Evolutionary conservation across 495 filamentous ascomycete species (phyloP).

Genomic region (Penicillium silybi): DNA sequence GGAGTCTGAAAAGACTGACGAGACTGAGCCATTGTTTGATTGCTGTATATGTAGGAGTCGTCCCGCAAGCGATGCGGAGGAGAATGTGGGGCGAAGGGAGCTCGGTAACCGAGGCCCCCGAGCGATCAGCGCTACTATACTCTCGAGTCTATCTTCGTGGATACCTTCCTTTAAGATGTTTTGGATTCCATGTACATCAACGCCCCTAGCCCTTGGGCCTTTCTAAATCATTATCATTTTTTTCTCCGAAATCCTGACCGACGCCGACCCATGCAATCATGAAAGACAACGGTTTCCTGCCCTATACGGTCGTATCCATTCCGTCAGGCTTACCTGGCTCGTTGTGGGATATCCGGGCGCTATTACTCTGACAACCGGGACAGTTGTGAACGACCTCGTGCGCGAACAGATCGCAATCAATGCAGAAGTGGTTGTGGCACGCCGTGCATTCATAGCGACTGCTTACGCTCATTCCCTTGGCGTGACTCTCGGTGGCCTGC

Average conservation of each 20-base stretch:
- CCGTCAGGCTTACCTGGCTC: conserved; percentile 7
- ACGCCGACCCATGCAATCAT: conserved; percentile 21
- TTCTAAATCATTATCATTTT: neutral
- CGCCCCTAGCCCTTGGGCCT: neutral
- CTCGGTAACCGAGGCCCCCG: conserved; percentile 5
- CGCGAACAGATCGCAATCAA: conserved; percentile 93
- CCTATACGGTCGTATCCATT: conserved; percentile 34
- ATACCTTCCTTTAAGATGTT: neutral
- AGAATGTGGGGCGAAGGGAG: conserved; percentile 4
- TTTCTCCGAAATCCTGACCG: conserved; percentile 2
- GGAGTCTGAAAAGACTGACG: conserved; percentile 1
- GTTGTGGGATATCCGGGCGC: neutral
- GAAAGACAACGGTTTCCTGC: neutral
- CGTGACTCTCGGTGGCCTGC: conserved; percentile 29
- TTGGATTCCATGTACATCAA: neutral
- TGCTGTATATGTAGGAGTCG: neutral
- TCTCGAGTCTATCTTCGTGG: too few relatives aligned
- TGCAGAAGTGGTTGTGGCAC: conserved; percentile 88
- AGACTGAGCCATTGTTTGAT: conserved; percentile 5
- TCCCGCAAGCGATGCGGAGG: conserved; percentile 1
- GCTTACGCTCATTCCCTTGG: conserved; percentile 74
- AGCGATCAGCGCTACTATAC: neutral
- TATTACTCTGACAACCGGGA: conserved; percentile 79
- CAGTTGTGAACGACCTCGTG: conserved; percentile 95
- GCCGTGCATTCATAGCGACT: conserved; percentile 81